Evolutionary conservation across 2,329 filamentous ascomycete species (phyloP), one percentile per base, ranked within the genome.

Genomic region (Hypocrella siamensis): DNA sequence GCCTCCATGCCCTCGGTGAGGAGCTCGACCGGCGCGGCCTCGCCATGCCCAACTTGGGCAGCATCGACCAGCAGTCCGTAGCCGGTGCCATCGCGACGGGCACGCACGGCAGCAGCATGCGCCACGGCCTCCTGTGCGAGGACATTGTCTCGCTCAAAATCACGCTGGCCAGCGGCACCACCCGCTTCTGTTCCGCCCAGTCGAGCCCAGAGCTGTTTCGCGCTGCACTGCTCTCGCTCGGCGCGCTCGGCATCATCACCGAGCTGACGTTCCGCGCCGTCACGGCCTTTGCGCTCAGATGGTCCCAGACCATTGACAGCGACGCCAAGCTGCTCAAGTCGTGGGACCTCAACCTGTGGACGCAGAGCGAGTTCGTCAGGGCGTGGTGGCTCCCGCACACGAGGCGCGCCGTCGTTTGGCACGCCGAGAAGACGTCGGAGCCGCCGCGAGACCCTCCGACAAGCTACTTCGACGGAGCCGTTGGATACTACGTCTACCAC

Each of bases 351-450:
- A 67, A 68, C 21, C 64, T 96, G 11, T 96, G 90, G 88, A 82
- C 72, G 2, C 69, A 75, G 38, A 73, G 77, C 38, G 85, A 96
- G 53, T 98, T 88, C 48, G 83, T 92, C 17, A 71, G 90, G 18
- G 84, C 94, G 18, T 98, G 90, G 88, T 98, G 90, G 90, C 76
- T 93, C 49, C 90, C 90, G 0, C 93, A 96, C 57, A 84, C 81
- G 49, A 73, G 83, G 34, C 72, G 83, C 28, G 84, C 83, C 1
- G 81, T 96, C 30, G 70, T 92, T 28, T 98, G 90, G 90, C 71
- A 73, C 26, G 90, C 85, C n/a, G 69, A 84, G 30, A 79, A 80
- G 51, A 84, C 82, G 1, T 61, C 71, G 7, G 70, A 77, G 35
- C 61, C 73, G 1, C 57, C 67, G 26, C 58, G 59, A 12, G 58